phyloP scores from a whole-genome alignment of 2,329 filamentous ascomycete species.

The Ophiognomonia clavigignenti-juglandacearum region DNA sequence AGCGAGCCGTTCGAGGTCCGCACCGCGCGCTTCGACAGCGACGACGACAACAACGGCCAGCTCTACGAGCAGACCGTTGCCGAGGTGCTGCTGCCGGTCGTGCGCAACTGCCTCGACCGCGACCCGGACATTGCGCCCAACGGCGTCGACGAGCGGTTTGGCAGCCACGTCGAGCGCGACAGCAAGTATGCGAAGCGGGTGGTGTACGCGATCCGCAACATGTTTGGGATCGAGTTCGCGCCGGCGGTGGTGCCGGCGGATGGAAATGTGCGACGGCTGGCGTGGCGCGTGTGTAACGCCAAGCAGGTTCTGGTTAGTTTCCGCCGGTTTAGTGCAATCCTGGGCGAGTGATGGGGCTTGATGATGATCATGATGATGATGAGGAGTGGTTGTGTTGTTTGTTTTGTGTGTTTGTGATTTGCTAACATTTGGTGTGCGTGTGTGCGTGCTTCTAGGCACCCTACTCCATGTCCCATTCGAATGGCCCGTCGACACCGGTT shows the following conservation, averaged over 20 bases:
- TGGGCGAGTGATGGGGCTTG: too few relatives aligned
- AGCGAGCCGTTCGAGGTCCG: constrained; percentile 90
- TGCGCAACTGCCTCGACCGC: constrained; percentile 88
- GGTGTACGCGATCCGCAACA: constrained; percentile 90
- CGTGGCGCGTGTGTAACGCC: constrained; percentile 92
- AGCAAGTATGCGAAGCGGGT: constrained; percentile 85
- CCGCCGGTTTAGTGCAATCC: background rate
- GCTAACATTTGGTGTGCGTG: too few relatives aligned
- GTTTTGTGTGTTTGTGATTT: too few relatives aligned
- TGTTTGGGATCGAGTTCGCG: constrained; percentile 96
- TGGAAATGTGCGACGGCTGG: constrained; percentile 82
- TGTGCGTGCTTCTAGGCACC: constrained; percentile 59
- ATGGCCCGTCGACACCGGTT: constrained; percentile 56
- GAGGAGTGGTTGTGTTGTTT: too few relatives aligned
- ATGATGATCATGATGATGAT: too few relatives aligned
- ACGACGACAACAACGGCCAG: constrained; percentile 54
- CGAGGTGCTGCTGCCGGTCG: constrained; percentile 70
- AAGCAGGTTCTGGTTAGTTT: constrained; percentile 83
- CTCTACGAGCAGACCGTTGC: constrained; percentile 66
- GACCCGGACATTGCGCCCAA: constrained; percentile 86
- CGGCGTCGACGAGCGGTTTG: constrained; percentile 75
- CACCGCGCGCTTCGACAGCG: constrained; percentile 73
- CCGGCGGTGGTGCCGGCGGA: constrained; percentile 89
- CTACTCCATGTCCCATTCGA: constrained; percentile 65
- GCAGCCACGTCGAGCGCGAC: constrained; percentile 77